Conservation (phyloP, 352 stramenopile species). For the Globisporangium polare region DNA sequence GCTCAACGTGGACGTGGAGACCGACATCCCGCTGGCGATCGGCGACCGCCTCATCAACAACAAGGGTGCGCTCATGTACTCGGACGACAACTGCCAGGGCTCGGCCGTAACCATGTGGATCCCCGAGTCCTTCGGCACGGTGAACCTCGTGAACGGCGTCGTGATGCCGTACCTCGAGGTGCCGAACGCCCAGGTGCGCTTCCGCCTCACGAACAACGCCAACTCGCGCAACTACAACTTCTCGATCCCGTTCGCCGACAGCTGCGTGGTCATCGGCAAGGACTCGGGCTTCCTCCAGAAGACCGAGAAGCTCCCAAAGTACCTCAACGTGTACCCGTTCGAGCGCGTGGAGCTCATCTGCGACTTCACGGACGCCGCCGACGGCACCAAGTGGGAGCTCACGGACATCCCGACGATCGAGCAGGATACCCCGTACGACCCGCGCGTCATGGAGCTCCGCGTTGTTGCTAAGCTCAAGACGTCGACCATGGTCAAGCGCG, state of each 20-base stretch:
- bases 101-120: conserved; percentile 43
- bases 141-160: conserved; percentile 66
- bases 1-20: conserved; percentile 53
- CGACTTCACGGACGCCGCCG: conserved; percentile 39
- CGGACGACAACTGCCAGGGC: conserved; percentile 52
- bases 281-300: conserved; percentile 60
- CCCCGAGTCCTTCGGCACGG: conserved; percentile 53
- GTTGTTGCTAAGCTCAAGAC: conserved; percentile 36
- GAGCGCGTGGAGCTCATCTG: conserved; percentile 58
- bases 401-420: conserved; percentile 37
- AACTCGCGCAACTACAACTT: conserved; percentile 79
- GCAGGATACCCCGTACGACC: conserved; percentile 44
- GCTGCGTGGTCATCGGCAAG: conserved; percentile 59
- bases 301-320: conserved; percentile 17
- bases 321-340: conserved; percentile 50
- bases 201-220: conserved; percentile 51
- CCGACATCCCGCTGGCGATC: conserved; percentile 56
- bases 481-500: conserved; percentile 24
- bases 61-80: conserved; percentile 56
- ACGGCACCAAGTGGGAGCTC: conserved; percentile 47
- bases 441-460: conserved; percentile 50
- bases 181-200: conserved; percentile 52
- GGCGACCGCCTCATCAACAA: conserved; percentile 48
- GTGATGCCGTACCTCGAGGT: conserved; percentile 70
- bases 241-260: conserved; percentile 54